These are phyloP conservation scores for Moesziomyces globuligerus DNA, from an alignment of 1,284 basidiomycete genomes.

Conservation along the genomic window DNA sequence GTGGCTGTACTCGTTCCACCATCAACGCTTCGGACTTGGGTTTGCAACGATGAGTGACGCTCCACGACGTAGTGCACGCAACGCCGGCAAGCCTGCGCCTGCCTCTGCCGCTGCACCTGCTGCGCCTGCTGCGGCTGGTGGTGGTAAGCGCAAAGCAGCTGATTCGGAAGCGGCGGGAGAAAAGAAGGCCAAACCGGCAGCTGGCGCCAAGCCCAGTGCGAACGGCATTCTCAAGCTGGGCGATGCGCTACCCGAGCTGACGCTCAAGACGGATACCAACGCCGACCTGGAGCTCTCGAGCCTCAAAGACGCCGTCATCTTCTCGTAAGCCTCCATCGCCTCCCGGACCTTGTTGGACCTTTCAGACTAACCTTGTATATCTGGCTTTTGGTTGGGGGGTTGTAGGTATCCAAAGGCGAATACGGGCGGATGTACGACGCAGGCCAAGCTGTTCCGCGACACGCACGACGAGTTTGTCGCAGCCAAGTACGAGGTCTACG, in stretches of 20 bases:
- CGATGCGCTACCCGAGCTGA: constrained; percentile 78
- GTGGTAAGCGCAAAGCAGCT: not conserved
- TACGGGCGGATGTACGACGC: constrained; percentile 57
- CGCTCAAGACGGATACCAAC: constrained; percentile 71
- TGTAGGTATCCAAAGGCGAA: constrained; percentile 52
- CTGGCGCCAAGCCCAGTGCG: no score
- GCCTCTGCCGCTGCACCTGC: constrained; percentile 7
- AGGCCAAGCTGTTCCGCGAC: constrained; percentile 74
- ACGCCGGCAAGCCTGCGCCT: constrained; percentile 27
- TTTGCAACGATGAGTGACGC: constrained; percentile 10
- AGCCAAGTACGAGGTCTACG: constrained; percentile 80
- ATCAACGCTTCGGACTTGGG: not conserved
- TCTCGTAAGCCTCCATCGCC: not conserved
- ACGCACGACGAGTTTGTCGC: constrained; percentile 78
- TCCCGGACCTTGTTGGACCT: not conserved
- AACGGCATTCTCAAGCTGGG: constrained; percentile 79
- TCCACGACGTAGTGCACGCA: constrained; percentile 33
- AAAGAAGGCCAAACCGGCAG: constrained; percentile 26
- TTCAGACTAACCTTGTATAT: constrained; percentile 62
- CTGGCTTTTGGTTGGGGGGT: not conserved
- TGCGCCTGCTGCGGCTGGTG: constrained; percentile 3
- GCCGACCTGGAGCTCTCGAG: no score
- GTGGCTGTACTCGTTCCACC: not conserved
- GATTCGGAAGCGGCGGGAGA: not conserved
- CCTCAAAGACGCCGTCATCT: not conserved